A percentile compares a stretch with the other conserved stretches of the same genome.
These are phyloP conservation scores for Cladosporium austrohemisphaericum DNA, from an alignment of 2,329 filamentous ascomycete genomes.

Conservation along the genomic window DNA sequence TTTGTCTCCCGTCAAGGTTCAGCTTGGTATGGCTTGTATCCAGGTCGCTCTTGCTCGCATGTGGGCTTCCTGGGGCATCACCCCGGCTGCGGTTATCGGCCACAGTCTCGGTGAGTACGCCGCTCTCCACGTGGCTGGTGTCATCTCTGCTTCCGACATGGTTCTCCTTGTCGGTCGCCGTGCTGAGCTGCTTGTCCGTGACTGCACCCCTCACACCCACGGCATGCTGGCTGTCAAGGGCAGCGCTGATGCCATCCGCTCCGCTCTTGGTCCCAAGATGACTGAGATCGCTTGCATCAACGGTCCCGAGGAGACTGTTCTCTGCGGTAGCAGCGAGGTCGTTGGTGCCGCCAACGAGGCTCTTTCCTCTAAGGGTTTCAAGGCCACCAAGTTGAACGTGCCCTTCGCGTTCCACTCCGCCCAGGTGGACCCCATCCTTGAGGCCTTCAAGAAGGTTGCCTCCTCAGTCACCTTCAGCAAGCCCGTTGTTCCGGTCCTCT, in stretches of 20 bases:
- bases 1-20: slow-evolving; percentile 50
- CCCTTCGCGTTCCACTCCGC: slow-evolving; percentile 66
- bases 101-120: slow-evolving; percentile 71
- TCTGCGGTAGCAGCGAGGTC: slow-evolving; percentile 60
- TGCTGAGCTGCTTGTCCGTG: slow-evolving; percentile 60
- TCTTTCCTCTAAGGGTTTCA: slow-evolving; percentile 53
- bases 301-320: slow-evolving; percentile 68
- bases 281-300: slow-evolving; percentile 70
- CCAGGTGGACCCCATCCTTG: slow-evolving; percentile 61
- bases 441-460: slow-evolving; percentile 56
- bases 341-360: slow-evolving; percentile 52
- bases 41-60: slow-evolving; percentile 51
- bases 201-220: slow-evolving; percentile 64
- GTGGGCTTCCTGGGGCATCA: slow-evolving; percentile 53
- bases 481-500: slow-evolving; percentile 62
- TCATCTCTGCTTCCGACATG: slow-evolving; percentile 66
- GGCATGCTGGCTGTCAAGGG: slow-evolving; percentile 61
- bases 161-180: slow-evolving; percentile 68
- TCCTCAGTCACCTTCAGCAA: slow-evolving; percentile 53
- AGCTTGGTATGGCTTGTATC: slow-evolving; percentile 52
- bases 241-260: slow-evolving; percentile 49
- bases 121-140: slow-evolving; percentile 66
- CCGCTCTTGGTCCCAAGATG: slow-evolving; percentile 49
- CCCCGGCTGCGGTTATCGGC: slow-evolving; percentile 51
- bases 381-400: slow-evolving; percentile 60